A percentile compares a stretch with the other conserved stretches of the same genome.
These are phyloP conservation scores for Diutina mesorugosa DNA, from an alignment of 1,139 yeast species.

Conservation along the genomic window DNA sequence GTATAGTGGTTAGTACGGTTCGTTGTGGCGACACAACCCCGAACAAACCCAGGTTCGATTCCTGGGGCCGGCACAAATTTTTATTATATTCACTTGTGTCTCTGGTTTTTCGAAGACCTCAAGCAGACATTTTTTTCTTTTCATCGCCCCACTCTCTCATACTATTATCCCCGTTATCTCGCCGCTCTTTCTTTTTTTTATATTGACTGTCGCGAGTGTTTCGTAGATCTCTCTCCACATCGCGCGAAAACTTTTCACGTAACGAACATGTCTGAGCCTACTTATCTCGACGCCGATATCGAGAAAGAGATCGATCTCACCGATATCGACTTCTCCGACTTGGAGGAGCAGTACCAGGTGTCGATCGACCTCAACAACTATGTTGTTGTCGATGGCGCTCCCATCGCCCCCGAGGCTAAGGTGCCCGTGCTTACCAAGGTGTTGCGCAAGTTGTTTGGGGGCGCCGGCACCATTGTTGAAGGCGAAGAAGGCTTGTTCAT, in stretches of 20 bases:
- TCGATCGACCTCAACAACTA: constrained; percentile 56
- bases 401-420: constrained; percentile 85
- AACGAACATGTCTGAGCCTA: not conserved
- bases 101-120: too few relatives aligned
- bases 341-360: constrained; percentile 65
- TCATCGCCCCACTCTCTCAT: not conserved
- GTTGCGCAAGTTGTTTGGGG: constrained; percentile 62
- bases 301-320: constrained; percentile 36
- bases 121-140: too few relatives aligned
- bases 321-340: constrained; percentile 77
- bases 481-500: constrained; percentile 62
- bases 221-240: not conserved
- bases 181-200: not conserved
- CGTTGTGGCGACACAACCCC: constrained; percentile 31
- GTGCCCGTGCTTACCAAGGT: constrained; percentile 78
- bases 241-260: not conserved
- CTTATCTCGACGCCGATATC: constrained; percentile 3
- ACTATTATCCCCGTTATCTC: not conserved
- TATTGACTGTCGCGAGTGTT: too few relatives aligned
- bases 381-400: constrained; percentile 90
- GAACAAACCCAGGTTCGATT: constrained; percentile 44
- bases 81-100: not conserved
- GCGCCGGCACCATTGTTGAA: constrained; percentile 54
- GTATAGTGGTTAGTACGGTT: constrained; percentile 44
- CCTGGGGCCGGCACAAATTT: constrained; percentile 34